phyloP scores from a whole-genome alignment of 768 basidiomycete species.

The Naganishia kalamii region DNA sequence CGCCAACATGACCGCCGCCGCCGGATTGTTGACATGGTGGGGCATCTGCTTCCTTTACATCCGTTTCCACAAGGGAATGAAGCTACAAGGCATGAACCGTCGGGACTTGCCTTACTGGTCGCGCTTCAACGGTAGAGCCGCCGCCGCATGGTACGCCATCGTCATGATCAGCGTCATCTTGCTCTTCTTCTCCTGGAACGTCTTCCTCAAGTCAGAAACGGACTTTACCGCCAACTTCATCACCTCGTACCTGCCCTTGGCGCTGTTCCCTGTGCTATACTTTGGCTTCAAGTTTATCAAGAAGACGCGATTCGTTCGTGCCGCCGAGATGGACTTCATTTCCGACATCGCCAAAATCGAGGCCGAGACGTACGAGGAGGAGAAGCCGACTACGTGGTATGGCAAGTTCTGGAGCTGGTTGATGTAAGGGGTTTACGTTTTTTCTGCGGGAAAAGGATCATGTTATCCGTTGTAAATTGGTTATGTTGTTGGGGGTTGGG shows the following conservation, averaged over 20 bases:
- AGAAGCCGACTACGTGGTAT: constrained; percentile 61
- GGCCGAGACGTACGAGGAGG: constrained; percentile 54
- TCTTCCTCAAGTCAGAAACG: constrained; percentile 47
- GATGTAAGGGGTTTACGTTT: constrained; percentile 47
- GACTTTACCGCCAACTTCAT: constrained; percentile 58
- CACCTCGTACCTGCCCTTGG: constrained; percentile 62
- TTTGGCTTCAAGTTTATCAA: constrained; percentile 56
- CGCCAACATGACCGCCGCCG: constrained; percentile 59
- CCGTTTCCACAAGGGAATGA: constrained; percentile 75
- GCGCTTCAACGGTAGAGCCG: constrained; percentile 51
- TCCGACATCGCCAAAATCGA: constrained; percentile 64
- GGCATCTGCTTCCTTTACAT: constrained; percentile 69
- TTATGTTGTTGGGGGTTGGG: no score
- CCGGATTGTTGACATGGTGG: constrained; percentile 66
- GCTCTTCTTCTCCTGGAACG: constrained; percentile 45
- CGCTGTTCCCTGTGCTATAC: constrained; percentile 64
- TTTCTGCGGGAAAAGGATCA: constrained; percentile 3
- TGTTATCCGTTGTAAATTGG: constrained; percentile 1
- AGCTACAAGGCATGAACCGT: constrained; percentile 71
- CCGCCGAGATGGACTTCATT: constrained; percentile 78
- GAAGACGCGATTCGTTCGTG: constrained; percentile 50
- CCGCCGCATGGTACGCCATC: constrained; percentile 46
- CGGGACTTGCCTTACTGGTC: constrained; percentile 64
- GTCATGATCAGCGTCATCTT: constrained; percentile 43
- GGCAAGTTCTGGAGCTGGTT: constrained; percentile 76